Evolutionary conservation across 345 rosid genomes (phyloP).

Genomic region (Salix suchowensis): DNA sequence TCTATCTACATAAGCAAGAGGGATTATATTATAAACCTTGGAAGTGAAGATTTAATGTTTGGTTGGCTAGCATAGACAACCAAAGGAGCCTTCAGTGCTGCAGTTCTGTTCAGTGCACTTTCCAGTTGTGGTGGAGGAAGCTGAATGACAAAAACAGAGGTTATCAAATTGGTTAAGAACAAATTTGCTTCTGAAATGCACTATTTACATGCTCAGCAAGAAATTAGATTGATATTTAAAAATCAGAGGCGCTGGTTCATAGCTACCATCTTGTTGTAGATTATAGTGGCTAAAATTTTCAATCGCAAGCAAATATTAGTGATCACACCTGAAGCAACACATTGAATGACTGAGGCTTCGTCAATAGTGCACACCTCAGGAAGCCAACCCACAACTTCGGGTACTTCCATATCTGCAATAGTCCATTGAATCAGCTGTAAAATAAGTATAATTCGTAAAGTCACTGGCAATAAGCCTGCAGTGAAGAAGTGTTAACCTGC

Average conservation of each 20-base stretch:
- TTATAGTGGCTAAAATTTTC: background rate
- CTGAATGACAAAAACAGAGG: constrained; percentile 35
- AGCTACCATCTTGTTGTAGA: background rate
- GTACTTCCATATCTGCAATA: constrained; percentile 87
- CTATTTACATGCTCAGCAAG: background rate
- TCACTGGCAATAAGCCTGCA: background rate
- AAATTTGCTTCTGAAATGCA: background rate
- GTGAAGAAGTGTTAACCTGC: constrained; percentile 53
- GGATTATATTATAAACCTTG: constrained; percentile 45
- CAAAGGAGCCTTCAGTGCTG: constrained; percentile 70
- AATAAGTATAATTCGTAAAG: constrained; percentile 6
- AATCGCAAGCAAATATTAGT: background rate
- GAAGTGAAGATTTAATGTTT: constrained; percentile 66
- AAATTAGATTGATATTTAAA: background rate
- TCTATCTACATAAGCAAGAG: background rate
- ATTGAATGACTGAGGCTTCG: constrained; percentile 83
- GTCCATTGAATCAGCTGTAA: constrained; percentile 10
- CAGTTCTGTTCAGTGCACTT: constrained; percentile 70
- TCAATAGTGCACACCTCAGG: constrained; percentile 78
- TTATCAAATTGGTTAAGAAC: constrained; percentile 2
- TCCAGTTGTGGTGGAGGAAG: constrained; percentile 90
- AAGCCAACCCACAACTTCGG: constrained; percentile 99
- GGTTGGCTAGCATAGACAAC: constrained; percentile 82
- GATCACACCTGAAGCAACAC: constrained; percentile 82
- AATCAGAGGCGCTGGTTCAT: background rate